Conservation (phyloP, 2,329 filamentous ascomycete genomes). For the Stromatinia cepivora region DNA sequence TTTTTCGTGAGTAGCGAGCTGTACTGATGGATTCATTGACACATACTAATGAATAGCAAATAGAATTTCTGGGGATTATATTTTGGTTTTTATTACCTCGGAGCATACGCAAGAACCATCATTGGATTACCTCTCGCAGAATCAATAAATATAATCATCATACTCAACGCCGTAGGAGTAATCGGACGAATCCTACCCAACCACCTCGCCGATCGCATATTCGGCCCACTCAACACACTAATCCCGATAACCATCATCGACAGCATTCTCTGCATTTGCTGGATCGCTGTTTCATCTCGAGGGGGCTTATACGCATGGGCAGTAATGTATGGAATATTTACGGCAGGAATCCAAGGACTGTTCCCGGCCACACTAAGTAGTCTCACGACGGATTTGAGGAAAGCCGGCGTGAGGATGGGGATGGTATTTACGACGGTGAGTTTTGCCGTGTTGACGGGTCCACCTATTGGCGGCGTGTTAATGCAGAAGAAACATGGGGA, state of each 20-base stretch:
- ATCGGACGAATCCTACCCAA: slow-evolving; percentile 51
- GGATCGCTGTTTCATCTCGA: slow-evolving; percentile 49
- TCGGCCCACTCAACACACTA: slow-evolving; percentile 55
- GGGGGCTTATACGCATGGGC: slow-evolving; percentile 52
- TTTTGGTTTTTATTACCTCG: slow-evolving; percentile 45
- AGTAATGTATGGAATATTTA: slow-evolving; percentile 52
- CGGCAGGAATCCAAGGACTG: slow-evolving; percentile 52
- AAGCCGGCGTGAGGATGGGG: slow-evolving; percentile 56
- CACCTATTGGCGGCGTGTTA: slow-evolving; percentile 55
- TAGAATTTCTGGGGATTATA: slow-evolving; percentile 48
- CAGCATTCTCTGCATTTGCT: slow-evolving; percentile 46
- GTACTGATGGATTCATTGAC: slow-evolving; percentile 6
- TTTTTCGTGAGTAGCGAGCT: slow-evolving; percentile 39
- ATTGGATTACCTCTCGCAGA: slow-evolving; percentile 44
- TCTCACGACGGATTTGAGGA: slow-evolving; percentile 53
- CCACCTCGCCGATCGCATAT: slow-evolving; percentile 49
- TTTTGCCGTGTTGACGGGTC: slow-evolving; percentile 55
- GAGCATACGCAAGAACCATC: slow-evolving; percentile 43
- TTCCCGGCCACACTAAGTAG: slow-evolving; percentile 54
- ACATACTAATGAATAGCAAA: background rate
- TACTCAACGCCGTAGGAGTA: slow-evolving; percentile 55
- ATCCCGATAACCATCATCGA: slow-evolving; percentile 46
- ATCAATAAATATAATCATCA: slow-evolving; percentile 52
- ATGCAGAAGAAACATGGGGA: slow-evolving; percentile 47
- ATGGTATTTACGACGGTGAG: slow-evolving; percentile 55